Conservation (phyloP, 2,329 filamentous ascomycete genomes). For the Nothopassalora personata region DNA sequence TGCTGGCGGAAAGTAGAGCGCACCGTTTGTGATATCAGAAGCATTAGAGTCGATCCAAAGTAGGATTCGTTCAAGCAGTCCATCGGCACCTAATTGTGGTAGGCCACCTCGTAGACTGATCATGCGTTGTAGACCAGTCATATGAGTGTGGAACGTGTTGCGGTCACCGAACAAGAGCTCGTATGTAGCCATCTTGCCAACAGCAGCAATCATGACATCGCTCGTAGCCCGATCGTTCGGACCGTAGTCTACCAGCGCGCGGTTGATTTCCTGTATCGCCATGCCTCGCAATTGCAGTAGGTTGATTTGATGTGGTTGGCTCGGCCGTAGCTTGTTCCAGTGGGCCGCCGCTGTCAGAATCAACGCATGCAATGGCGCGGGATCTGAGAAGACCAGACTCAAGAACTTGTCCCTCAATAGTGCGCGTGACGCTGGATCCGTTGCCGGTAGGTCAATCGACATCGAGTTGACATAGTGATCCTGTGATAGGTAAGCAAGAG, state of each 20-base stretch:
- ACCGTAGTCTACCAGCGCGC: constrained; percentile 31
- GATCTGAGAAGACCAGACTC: constrained; percentile 39
- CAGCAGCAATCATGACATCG: constrained; percentile 45
- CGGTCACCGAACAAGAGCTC: constrained; percentile 48
- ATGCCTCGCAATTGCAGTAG: constrained; percentile 42
- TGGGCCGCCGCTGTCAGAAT: constrained; percentile 41
- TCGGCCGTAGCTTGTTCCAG: constrained; percentile 31
- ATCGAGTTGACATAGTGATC: constrained; percentile 32
- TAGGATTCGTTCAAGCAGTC: constrained; percentile 44
- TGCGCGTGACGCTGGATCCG: constrained; percentile 34
- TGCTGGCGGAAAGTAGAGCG: constrained; percentile 27
- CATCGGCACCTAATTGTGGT: constrained; percentile 39
- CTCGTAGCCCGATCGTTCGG: constrained; percentile 25
- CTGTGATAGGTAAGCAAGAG: constrained; percentile 15
- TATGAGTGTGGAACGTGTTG: constrained; percentile 43
- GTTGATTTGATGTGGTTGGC: constrained; percentile 31
- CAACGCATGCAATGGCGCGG: constrained; percentile 38
- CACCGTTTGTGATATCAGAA: constrained; percentile 21
- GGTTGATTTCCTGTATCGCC: constrained; percentile 43
- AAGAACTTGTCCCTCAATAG: constrained; percentile 39
- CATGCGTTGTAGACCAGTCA: constrained; percentile 43
- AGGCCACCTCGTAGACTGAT: constrained; percentile 45
- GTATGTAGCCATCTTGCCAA: constrained; percentile 50
- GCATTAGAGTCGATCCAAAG: constrained; percentile 45
- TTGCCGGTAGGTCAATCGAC: constrained; percentile 40